Base-by-base conservation (phyloP, 441 rosid genomes). In the Hura crepitans region DNA sequence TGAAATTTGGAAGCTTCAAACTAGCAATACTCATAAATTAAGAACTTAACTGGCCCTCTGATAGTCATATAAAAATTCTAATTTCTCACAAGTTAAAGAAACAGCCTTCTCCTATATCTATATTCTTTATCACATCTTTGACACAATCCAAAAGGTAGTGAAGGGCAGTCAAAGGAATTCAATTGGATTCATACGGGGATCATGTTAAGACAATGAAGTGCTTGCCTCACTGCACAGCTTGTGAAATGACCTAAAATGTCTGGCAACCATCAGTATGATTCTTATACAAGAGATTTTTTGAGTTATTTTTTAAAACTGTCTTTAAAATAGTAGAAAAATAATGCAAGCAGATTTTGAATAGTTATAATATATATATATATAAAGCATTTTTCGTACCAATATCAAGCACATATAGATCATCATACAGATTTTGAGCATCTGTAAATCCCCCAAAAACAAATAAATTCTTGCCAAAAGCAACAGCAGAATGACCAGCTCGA, bases 401-500 rank as follows among this genome's bases (percentile, higher is more conserved):
- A 84, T 94, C 94, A 77, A 94, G 94, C 84, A 86, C 82, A 72
- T 85, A 84, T 20, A 92, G 81, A 70, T 92, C 97, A 74, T 92
- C 91, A 30, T 88, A 90, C 49, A 91, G 83, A 79, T 87, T 90
- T 81, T 94, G 97, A 59, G 94, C 90, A 79, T 90, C 92, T 0
- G 96, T 85, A 80, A 89, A 92, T 78, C 97, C 97, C 71, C 99
- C 99, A 81, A 87, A 92, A 56, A 94, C 96, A 80, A 87, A 90
- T 57, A 94, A 77, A 71, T 85, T 82, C 82, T 85, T 94, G 80
- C 99, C 94, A 77, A 92, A 82, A 68, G 96, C 83, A 78, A 89
- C 85, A 22, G 99, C 82, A 17, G 94, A 83, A 77, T 92, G 97
- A 42, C 99, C 99, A 75, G 97, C 99, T 78, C 97, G 90, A 68